Evolutionary conservation across 306 rosid genomes (phyloP), one percentile per base, ranked within the genome.

Genomic region (Abrus pulchellus): DNA sequence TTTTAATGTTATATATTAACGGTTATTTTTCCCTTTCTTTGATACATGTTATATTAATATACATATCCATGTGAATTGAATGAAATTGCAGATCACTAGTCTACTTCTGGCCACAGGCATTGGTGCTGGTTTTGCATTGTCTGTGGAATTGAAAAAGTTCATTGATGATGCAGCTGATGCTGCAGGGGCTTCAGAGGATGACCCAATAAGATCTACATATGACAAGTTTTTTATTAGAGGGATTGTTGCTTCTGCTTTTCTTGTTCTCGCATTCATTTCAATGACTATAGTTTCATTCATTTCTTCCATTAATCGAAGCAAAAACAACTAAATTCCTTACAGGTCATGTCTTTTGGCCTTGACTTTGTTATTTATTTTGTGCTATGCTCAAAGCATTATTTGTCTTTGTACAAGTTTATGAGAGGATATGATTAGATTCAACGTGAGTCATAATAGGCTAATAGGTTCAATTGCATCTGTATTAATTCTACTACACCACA

Each of bases 51-150:
- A 36, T 36, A 36, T 36, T 36, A 29, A 34, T 2, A 33, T 5
- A 59, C 38, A 12, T 64, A 14, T 0, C 2, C 33, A 29, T 7
- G 12, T 55, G 13, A 72, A 73, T 55, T 68, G 7, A 69, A 57
- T 11, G 74, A 62, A 56, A 55, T 44, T 82, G 72, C 85, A 84
- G 90, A 63, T 80, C 11, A 78, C 72, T 41, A 68, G 80, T 83
- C 34, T 80, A 76, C 30, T 91, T 59, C 74, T 87, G 14, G 93
- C 81, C 10, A 9, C 89, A 0, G 96, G 78, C 2, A 75, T 86
- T 38, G 90, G 88, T 5, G 96, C 76, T 3, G 92, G 96, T 2
- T 84, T 89, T 12, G 92, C 80, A 1, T 76, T 80, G 5, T 77
- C 82, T 1, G 0, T 66, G 1, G 93, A 89, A 40, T 71, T 86